Percentiles rank a stretch among this genome's conserved stretches.
These are phyloP conservation scores for Phytophthora macrochlamydospora DNA, from an alignment of 352 stramenopile genomes.

Conservation along the genomic window DNA sequence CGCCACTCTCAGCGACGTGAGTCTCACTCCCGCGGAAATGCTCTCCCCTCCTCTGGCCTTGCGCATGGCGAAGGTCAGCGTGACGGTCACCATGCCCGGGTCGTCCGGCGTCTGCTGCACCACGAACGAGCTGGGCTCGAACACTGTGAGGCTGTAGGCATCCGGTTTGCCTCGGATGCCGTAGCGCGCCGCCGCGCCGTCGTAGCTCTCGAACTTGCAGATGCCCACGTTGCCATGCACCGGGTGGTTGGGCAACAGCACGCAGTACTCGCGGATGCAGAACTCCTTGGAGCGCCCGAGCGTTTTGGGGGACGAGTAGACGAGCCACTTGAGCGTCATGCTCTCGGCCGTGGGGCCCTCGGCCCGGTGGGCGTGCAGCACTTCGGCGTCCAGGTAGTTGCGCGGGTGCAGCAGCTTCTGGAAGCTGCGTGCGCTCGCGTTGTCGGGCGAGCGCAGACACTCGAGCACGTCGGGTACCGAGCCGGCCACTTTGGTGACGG, in stretches of 20 bases:
- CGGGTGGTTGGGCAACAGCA: constrained; percentile 57
- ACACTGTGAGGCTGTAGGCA: constrained; percentile 79
- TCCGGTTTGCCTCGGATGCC: constrained; percentile 73
- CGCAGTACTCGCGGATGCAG: constrained; percentile 81
- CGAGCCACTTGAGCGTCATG: constrained; percentile 86
- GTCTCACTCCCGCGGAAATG: constrained; percentile 73
- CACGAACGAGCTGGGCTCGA: constrained; percentile 77
- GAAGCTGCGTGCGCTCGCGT: constrained; percentile 57
- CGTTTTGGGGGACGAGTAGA: constrained; percentile 77
- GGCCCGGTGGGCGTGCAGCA: constrained; percentile 63
- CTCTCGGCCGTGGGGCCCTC: constrained; percentile 48
- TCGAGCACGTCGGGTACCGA: constrained; percentile 80
- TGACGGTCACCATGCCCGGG: constrained; percentile 61
- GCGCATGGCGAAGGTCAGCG: constrained; percentile 77
- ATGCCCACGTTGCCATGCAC: constrained; percentile 70
- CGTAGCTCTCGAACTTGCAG: constrained; percentile 83
- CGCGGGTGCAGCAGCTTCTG: constrained; percentile 80
- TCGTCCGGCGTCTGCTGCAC: constrained; percentile 76
- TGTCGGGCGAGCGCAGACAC: constrained; percentile 72
- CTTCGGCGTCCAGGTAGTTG: constrained; percentile 80
- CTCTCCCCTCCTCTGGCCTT: constrained; percentile 72
- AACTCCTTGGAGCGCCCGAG: constrained; percentile 85
- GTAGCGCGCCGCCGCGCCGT: constrained; percentile 75
- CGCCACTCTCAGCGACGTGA: constrained; percentile 68
- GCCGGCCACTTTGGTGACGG: constrained; percentile 68